A percentile compares a stretch with the other conserved stretches of the same genome.
phyloP scores from a whole-genome alignment of 2,329 filamentous ascomycete species.

The Microdochium bolleyi region DNA sequence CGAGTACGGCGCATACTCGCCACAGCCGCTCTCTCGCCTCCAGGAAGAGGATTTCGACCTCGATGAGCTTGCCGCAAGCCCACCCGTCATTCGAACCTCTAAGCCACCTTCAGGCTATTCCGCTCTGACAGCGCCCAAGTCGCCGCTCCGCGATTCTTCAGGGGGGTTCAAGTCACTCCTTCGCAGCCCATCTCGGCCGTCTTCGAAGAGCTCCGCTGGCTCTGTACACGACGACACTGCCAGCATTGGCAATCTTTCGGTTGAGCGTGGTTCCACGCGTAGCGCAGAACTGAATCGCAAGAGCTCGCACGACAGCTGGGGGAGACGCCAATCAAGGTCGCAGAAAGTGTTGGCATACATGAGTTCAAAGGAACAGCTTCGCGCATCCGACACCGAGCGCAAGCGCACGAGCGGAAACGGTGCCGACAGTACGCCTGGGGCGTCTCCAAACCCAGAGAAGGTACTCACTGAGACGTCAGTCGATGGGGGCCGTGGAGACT shows the following conservation, averaged over 20 bases:
- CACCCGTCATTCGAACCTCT: conserved; percentile 73
- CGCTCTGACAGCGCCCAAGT: conserved; percentile 56
- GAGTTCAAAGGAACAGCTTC: conserved; percentile 61
- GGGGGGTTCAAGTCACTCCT: conserved; percentile 53
- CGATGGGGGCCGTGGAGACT: not conserved
- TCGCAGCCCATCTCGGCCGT: conserved; percentile 48
- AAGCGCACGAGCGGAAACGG: conserved; percentile 41
- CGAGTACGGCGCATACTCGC: conserved; percentile 61
- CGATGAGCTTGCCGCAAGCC: conserved; percentile 51
- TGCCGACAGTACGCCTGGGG: not conserved
- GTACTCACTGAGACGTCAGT: not conserved
- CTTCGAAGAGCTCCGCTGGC: conserved; percentile 47
- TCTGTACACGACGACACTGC: conserved; percentile 50
- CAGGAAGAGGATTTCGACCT: conserved; percentile 39
- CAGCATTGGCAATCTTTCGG: conserved; percentile 57
- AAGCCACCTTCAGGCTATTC: conserved; percentile 75
- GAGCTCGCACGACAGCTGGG: conserved; percentile 55
- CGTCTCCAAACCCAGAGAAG: not conserved
- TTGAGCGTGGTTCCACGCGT: conserved; percentile 46
- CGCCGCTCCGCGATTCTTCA: conserved; percentile 35
- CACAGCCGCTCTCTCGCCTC: conserved; percentile 39
- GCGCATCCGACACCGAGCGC: conserved; percentile 54
- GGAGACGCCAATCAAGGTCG: conserved; percentile 43
- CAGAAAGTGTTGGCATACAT: conserved; percentile 62
- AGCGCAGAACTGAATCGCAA: conserved; percentile 41